Conservation (phyloP, 1,284 basidiomycete species). For the Phylloboletellus chloephorus region DNA sequence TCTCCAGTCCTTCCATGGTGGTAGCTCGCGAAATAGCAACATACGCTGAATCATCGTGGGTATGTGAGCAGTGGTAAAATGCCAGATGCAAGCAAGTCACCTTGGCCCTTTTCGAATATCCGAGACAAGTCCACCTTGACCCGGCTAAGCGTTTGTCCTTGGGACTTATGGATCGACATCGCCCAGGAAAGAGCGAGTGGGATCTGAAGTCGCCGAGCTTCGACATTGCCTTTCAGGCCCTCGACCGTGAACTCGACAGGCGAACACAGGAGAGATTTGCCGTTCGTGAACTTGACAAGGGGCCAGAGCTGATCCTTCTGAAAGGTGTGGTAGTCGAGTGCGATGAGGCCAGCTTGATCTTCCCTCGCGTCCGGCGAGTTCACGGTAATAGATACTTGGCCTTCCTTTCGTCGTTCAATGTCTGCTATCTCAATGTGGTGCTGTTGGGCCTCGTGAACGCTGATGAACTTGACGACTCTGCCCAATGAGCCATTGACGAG, state of each 20-base stretch:
- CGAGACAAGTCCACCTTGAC: constrained; percentile 65
- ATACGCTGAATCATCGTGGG: constrained; percentile 58
- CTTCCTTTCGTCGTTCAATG: constrained; percentile 17
- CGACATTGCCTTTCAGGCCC: constrained; percentile 44
- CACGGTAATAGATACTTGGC: constrained; percentile 2
- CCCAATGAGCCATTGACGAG: constrained; percentile 92
- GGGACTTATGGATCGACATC: constrained; percentile 82
- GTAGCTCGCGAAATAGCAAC: constrained; percentile 93
- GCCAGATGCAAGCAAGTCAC: constrained; percentile 27
- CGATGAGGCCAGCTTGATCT: constrained; percentile 15
- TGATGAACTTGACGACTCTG: constrained; percentile 61
- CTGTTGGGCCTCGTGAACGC: constrained; percentile 38
- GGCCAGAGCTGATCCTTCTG: constrained; percentile 41
- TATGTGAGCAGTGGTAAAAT: background rate
- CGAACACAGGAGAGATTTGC: constrained; percentile 39
- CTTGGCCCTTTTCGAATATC: constrained; percentile 80
- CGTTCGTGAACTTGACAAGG: constrained; percentile 48
- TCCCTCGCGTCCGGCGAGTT: constrained; percentile 13
- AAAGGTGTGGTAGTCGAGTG: constrained; percentile 24
- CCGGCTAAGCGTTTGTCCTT: constrained; percentile 76
- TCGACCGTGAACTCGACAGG: constrained; percentile 52
- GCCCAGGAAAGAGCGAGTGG: constrained; percentile 80
- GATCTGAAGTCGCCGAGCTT: constrained; percentile 52
- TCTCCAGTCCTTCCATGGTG: constrained; percentile 79
- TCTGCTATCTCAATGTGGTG: constrained; percentile 40